Percentiles rank a stretch among this genome's conserved stretches.
Evolutionary conservation across 148 eudicot species (phyloP).

Genomic region (Fagopyrum tataricum): DNA sequence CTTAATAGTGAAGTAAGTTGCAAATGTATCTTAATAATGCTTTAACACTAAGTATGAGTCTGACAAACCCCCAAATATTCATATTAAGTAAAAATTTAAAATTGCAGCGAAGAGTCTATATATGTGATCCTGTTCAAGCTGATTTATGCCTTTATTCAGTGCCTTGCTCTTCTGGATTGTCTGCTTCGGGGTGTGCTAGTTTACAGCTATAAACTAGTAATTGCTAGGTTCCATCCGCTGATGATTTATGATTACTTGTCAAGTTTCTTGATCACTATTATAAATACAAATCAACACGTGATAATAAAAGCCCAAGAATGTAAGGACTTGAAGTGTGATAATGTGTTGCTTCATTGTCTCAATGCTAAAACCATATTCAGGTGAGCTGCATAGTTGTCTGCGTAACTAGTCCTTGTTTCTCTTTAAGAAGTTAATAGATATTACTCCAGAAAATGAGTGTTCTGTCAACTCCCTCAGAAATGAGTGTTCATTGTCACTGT

Average conservation of each 20-base stretch:
- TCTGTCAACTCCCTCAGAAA: no score
- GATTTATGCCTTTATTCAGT: slow-evolving; percentile 2
- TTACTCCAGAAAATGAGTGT: no score
- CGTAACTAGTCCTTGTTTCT: background rate
- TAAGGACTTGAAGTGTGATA: background rate
- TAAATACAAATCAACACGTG: background rate
- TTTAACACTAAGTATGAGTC: background rate
- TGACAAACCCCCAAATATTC: background rate
- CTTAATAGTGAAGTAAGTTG: slow-evolving; percentile 53
- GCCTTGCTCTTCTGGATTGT: background rate
- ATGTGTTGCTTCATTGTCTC: no score
- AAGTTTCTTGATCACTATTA: background rate
- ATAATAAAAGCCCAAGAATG: background rate
- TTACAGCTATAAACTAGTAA: background rate
- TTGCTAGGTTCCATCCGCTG: background rate
- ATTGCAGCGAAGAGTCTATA: background rate
- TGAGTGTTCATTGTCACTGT: no score
- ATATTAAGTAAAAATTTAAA: background rate
- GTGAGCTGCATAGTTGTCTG: no score
- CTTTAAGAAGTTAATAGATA: background rate
- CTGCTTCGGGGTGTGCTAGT: background rate
- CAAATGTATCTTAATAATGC: background rate
- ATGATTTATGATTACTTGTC: background rate
- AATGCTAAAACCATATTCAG: no score
- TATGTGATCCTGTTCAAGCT: background rate